Evolutionary conservation across 2,329 filamentous ascomycete genomes (phyloP), one percentile per base, ranked within the genome.

Genomic region (Colletotrichum tanaceti): DNA sequence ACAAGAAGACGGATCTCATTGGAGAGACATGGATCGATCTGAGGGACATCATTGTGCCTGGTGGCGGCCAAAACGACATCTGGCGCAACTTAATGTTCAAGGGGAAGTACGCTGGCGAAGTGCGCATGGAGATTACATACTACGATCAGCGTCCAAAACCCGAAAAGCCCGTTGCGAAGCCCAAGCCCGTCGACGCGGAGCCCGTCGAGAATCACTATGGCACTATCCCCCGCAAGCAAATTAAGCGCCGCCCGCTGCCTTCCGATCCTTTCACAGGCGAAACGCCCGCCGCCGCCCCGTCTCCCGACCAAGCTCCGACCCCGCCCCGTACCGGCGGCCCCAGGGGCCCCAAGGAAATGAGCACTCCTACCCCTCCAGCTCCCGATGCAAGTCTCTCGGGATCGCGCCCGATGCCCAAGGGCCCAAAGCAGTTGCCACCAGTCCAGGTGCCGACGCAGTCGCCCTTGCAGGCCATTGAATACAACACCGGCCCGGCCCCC

Each of bases 1-100:
- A 99, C 81, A 98, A 98, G 83, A 97, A 92, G 83, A 98, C 95
- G 0, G 96, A 99, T 73, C 81, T 99, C 72, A 98, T 99, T 74
- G 96, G 96, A 72, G 96, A 99, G 80, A 90, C 93, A 7, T 98
- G 93, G 91, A 88, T 98, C 67, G 91, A 93, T 75, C 85, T 99
- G 68, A 89, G 90, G 73, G 87, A 89, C 73, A 92, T 99, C 74
- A 87, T 99, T 71, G 86, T 94, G 22, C 85, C 90, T 2, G 94
- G 96, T 55, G 96, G 96, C 57, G 94, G 96, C n/a, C 93, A 98
- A 80, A 94, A 88, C 76, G 96, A 99, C 79, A 84, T 93, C 63
- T 99, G 96, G 96, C 94, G 98, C 77, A 90, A 85, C 68, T 84
- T 99, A 73, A 91, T 88, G 72, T 98, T 89, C 84, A 93, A 91